phyloP scores from a whole-genome alignment of 2,329 filamentous ascomycete species.

The Raffaelea ambrosiae region DNA sequence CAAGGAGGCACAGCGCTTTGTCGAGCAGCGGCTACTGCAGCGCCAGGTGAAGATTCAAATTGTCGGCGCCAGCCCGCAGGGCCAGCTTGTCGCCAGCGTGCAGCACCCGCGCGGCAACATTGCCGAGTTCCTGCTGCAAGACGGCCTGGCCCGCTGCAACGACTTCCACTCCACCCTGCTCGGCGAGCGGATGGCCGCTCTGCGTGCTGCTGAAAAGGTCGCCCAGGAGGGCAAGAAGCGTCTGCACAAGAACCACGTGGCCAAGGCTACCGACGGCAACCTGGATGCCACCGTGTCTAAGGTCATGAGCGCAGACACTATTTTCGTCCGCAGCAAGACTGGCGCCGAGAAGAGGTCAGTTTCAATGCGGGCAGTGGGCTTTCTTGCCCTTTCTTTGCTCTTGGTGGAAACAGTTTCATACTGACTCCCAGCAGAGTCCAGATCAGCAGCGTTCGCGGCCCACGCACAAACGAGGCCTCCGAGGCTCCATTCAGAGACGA shows the following conservation, averaged over 20 bases:
- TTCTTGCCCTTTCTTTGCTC: neutral
- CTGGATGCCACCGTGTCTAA: constrained; percentile 78
- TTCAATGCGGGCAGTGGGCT: no score
- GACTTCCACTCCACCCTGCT: constrained; percentile 94
- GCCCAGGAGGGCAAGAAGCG: constrained; percentile 71
- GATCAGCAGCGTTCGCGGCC: constrained; percentile 86
- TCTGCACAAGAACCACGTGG: constrained; percentile 73
- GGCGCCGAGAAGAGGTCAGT: constrained; percentile 66
- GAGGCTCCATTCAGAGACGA: constrained; percentile 86
- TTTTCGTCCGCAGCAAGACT: constrained; percentile 76
- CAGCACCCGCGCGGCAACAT: constrained; percentile 89
- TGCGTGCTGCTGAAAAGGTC: constrained; percentile 78
- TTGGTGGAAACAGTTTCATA: neutral
- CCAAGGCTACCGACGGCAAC: constrained; percentile 57
- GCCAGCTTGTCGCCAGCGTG: constrained; percentile 80
- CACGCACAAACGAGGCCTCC: constrained; percentile 77
- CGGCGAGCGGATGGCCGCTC: constrained; percentile 74
- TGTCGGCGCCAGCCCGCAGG: constrained; percentile 80
- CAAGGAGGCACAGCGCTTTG: constrained; percentile 80
- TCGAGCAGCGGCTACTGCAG: constrained; percentile 79
- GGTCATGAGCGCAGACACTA: constrained; percentile 79
- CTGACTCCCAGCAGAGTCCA: constrained; percentile 44
- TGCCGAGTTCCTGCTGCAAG: constrained; percentile 80
- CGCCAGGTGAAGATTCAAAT: constrained; percentile 75
- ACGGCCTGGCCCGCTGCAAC: constrained; percentile 83